Evolutionary conservation across 1,139 yeast species (phyloP), one percentile per base, ranked within the genome.

Genomic region (Lodderomyces orthopsilosis): DNA sequence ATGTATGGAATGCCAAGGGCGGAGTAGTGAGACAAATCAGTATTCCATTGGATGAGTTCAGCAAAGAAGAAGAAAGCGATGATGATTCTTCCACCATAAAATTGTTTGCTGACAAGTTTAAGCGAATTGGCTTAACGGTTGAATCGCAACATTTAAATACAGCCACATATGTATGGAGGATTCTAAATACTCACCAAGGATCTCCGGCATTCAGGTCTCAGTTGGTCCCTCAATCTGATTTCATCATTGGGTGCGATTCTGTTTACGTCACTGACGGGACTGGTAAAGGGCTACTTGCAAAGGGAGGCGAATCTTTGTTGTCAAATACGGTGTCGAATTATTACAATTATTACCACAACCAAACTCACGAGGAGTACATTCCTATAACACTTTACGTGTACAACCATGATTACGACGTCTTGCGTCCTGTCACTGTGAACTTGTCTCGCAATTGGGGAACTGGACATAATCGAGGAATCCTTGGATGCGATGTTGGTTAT

Each of bases 401-500:
- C 65, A 93, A 93, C 62, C 91, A 85, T 54, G 94, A 86, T 54
- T 83, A 81, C 56, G 94, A 91, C 59, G 75, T 86, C 6, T 81
- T 89, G 40, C 76, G 98, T 51, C 96, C 96, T 0, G 95, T 91
- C 3, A 80, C 89, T 0, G 89, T 91, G 18, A 71, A 79, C 43
- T 65, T 74, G 42, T 62, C 74, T 2, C 63, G 69, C 40, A 50
- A 62, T 13, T 73, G 78, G 78, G 68, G 72, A 1, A 55, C 57
- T 17, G 76, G 73, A 4, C 89, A 91, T 2, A 74, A 74, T 47
- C 75, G 72, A 48, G 96, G 96, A 0, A 70, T 90, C 30, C 68
- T 93, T 36, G 98, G 98, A 1, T 91, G 97, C 64, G 96, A 91
- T 52, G 95, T 93, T 9, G 98, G 97, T 0, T 91, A 90, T 57